Evolutionary conservation across 2,329 filamentous ascomycete species (phyloP), one percentile per base, ranked within the genome.

Genomic region (Westerdykella sp.): DNA sequence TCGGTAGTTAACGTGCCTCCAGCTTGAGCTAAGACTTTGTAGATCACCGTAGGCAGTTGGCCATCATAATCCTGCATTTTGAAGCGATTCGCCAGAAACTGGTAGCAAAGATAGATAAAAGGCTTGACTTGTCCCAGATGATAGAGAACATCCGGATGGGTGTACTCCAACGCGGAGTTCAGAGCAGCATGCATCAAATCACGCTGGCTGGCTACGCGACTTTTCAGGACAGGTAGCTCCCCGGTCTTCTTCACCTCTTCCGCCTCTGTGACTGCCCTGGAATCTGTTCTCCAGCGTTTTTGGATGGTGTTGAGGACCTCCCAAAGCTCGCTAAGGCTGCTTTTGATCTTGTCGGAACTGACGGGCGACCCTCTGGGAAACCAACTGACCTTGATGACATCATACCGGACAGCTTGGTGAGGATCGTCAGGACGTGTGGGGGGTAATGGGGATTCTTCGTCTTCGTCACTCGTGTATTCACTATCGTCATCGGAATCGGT

Each of bases 321-420:
- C 69, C 79, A 80, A 55, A 79, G 77, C 35, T 75, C 71, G 39
- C 72, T 71, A 49, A 83, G 67, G 36, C 74, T 75, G 48, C 65
- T 67, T 50, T 77, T 74, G 44, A 83, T 74, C 46, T 74, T 73
- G 21, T 76, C 73, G 13, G 70, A 66, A 42, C 69, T 66, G 15
- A 74, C 67, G 25, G 68, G 62, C 47, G 72, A 73, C 48, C 74
- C 76, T 46, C 73, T 73, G 37, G 76, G 73, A 39, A 71, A 74
- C 79, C 80, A 83, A 10, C 81, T 73, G 23, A 78, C 77, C 58
- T 78, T 78, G 43, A 81, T 74, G 9, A 77, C 72, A 56, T 82
- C 78, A 60, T 81, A 83, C 42, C 73, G 70, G 12, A 73, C 72
- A 35, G 72, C 77, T 52, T 69, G 74, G 46, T 75, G 67, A 5